phyloP scores from a whole-genome alignment of 2,329 filamentous ascomycete genomes.

The Arachnomyces sp. region DNA sequence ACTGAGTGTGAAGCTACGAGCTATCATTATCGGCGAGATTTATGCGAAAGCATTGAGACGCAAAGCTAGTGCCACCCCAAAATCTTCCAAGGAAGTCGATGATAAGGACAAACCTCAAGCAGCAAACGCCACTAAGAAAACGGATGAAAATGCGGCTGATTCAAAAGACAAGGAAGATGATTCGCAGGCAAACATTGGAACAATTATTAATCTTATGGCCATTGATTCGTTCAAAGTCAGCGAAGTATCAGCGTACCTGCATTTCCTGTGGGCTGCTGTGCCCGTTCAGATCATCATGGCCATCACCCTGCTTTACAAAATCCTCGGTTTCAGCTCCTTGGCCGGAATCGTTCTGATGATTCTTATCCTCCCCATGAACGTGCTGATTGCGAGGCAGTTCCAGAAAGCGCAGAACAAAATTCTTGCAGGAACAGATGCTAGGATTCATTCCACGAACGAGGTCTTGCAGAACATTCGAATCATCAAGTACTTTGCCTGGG shows the following conservation, averaged over 20 bases:
- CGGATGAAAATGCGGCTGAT: slow-evolving; percentile 30
- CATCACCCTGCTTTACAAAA: slow-evolving; percentile 71
- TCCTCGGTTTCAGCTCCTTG: slow-evolving; percentile 87
- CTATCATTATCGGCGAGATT: slow-evolving; percentile 94
- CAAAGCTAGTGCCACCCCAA: slow-evolving; percentile 71
- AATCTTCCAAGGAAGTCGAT: slow-evolving; percentile 60
- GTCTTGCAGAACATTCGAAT: slow-evolving; percentile 95
- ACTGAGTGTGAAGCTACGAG: slow-evolving; percentile 84
- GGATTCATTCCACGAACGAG: slow-evolving; percentile 94
- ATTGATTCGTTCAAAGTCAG: slow-evolving; percentile 98
- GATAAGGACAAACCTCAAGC: slow-evolving; percentile 43
- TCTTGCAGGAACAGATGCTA: slow-evolving; percentile 84
- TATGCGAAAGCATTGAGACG: slow-evolving; percentile 91
- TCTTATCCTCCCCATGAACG: slow-evolving; percentile 80
- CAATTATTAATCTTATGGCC: slow-evolving; percentile 99
- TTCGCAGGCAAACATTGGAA: slow-evolving; percentile 81
- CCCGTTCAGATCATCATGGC: slow-evolving; percentile 81
- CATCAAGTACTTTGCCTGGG: slow-evolving; percentile 99
- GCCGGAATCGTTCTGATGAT: slow-evolving; percentile 88
- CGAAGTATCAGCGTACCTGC: slow-evolving; percentile 87
- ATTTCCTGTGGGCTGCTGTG: slow-evolving; percentile 88
- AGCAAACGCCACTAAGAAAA: slow-evolving; percentile 15
- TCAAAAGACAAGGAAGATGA: slow-evolving; percentile 35
- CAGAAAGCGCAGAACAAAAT: slow-evolving; percentile 81
- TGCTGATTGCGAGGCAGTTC: slow-evolving; percentile 79